Conservation (phyloP, 2,329 filamentous ascomycete species). For the Penicillium occitanis region DNA sequence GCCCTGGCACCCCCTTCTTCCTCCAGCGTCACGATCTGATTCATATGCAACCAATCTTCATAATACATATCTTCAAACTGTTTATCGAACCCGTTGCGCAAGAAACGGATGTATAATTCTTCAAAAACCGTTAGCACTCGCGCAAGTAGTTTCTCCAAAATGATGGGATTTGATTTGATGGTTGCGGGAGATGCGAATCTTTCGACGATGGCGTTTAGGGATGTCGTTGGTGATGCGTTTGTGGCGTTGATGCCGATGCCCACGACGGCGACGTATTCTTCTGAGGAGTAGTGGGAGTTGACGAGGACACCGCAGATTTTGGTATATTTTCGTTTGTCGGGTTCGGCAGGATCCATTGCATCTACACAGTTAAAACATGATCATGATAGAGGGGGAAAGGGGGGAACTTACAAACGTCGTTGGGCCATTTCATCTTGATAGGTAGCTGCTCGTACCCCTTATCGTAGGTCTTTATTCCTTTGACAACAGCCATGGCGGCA, state of each 20-base stretch:
- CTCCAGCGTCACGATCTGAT: slow-evolving; percentile 74
- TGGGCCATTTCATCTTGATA: slow-evolving; percentile 94
- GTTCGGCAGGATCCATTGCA: slow-evolving; percentile 62
- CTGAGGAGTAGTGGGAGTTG: slow-evolving; percentile 76
- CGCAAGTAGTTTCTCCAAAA: slow-evolving; percentile 77
- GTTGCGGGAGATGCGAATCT: slow-evolving; percentile 40
- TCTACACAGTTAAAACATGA: slow-evolving; percentile 43
- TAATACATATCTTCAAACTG: slow-evolving; percentile 78
- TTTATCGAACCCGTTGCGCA: slow-evolving; percentile 69
- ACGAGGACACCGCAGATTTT: slow-evolving; percentile 94
- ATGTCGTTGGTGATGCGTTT: slow-evolving; percentile 83
- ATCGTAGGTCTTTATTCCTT: slow-evolving; percentile 79
- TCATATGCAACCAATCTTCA: slow-evolving; percentile 78
- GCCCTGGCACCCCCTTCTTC: slow-evolving; percentile 73
- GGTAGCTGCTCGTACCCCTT: slow-evolving; percentile 71
- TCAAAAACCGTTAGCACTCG: slow-evolving; percentile 78
- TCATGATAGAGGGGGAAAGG: no score
- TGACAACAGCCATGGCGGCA: slow-evolving; percentile 79
- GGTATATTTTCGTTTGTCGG: slow-evolving; percentile 59
- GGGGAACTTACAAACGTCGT: slow-evolving; percentile 72
- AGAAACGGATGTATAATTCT: slow-evolving; percentile 71
- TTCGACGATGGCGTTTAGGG: slow-evolving; percentile 69
- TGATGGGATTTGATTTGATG: slow-evolving; percentile 54
- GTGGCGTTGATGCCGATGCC: slow-evolving; percentile 85
- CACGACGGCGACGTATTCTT: slow-evolving; percentile 78